Evolutionary conservation across 257 asterid genomes (phyloP).

Genomic region (Solanum chaucha): DNA sequence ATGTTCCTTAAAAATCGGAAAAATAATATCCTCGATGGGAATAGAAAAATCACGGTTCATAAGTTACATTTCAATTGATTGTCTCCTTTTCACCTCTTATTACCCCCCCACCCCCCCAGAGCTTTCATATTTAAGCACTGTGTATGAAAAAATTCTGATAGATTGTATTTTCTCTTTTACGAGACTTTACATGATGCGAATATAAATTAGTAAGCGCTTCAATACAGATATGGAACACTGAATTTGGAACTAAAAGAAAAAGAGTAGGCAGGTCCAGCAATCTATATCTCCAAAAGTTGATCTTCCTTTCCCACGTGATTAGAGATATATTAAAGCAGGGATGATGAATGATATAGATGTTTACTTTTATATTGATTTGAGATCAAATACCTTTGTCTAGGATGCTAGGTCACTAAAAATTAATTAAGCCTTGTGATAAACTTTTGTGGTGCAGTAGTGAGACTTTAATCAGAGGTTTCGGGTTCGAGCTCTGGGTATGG

Average conservation of each 20-base stretch:
- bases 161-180: fast-evolving
- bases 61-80: neutral
- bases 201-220: neutral
- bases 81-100: neutral
- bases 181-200: fast-evolving
- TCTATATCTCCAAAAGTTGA: neutral
- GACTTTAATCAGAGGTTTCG: too few relatives aligned
- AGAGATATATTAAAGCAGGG: neutral
- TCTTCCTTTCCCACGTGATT: neutral
- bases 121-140: neutral
- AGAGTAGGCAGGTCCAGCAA: neutral
- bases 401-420: neutral
- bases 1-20: neutral
- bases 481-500: too few relatives aligned
- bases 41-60: neutral
- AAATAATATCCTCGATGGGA: neutral
- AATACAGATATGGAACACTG: neutral
- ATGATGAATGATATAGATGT: neutral
- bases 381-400: neutral
- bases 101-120: too few relatives aligned
- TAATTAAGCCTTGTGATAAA: neutral
- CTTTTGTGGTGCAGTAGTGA: too few relatives aligned
- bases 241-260: neutral
- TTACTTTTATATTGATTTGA: neutral
- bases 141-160: neutral